Conservation (phyloP, 495 filamentous ascomycete genomes). For the Talaromyces borbonicus region DNA sequence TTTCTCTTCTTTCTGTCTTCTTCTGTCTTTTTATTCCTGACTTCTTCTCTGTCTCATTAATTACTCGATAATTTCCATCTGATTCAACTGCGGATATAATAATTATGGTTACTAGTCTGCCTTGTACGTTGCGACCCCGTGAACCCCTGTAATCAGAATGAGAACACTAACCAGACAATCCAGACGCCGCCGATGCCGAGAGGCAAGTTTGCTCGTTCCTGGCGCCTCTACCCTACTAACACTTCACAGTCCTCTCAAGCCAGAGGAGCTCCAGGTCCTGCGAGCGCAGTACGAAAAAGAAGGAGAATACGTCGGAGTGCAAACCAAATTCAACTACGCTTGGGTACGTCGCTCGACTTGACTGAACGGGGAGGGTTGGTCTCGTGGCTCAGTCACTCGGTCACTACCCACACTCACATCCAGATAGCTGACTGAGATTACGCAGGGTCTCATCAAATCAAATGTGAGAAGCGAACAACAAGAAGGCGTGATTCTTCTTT, state of each 20-base stretch:
- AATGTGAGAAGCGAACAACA: slow-evolving; percentile 75
- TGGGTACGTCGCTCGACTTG: slow-evolving; percentile 52
- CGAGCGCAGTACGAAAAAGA: slow-evolving; percentile 93
- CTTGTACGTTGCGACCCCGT: slow-evolving; percentile 49
- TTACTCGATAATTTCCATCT: neutral
- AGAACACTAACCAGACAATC: too few relatives aligned
- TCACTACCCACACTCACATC: too few relatives aligned
- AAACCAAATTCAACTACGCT: slow-evolving; percentile 99
- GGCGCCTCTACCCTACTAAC: neutral
- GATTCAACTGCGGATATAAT: neutral
- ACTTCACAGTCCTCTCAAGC: slow-evolving; percentile 62
- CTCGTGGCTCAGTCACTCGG: too few relatives aligned
- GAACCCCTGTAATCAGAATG: too few relatives aligned
- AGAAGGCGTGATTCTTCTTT: slow-evolving; percentile 85
- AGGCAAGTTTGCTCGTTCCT: slow-evolving; percentile 35
- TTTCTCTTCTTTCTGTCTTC: neutral
- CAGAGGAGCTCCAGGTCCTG: slow-evolving; percentile 81
- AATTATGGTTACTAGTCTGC: slow-evolving; percentile 53
- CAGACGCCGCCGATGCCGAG: slow-evolving; percentile 96
- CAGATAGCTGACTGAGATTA: too few relatives aligned
- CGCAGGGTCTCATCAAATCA: slow-evolving; percentile 89
- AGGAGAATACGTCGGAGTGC: slow-evolving; percentile 88
- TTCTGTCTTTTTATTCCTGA: neutral
- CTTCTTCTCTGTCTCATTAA: neutral
- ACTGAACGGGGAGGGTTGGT: neutral